phyloP scores from a whole-genome alignment of 345 rosid genomes.

The Alliaria petiolata region DNA sequence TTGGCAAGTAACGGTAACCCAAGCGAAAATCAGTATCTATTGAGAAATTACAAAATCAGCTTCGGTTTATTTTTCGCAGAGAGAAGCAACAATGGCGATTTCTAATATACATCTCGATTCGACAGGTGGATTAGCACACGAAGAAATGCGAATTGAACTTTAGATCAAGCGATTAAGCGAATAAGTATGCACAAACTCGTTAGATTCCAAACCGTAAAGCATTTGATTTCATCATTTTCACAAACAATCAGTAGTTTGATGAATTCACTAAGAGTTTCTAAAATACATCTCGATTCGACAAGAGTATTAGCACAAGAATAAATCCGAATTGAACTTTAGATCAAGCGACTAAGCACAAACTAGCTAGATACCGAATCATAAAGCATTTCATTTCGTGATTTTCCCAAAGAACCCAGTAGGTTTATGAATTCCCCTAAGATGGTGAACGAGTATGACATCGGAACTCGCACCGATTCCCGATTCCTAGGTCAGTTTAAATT shows the following conservation, averaged over 20 bases:
- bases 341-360: neutral
- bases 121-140: neutral
- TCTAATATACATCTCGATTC: no score
- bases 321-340: neutral
- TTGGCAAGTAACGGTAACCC: neutral
- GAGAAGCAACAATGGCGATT: neutral
- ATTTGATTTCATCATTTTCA: neutral
- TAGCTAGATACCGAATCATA: neutral
- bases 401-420: neutral
- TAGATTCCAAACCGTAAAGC: neutral
- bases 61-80: neutral
- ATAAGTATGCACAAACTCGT: neutral
- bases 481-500: neutral
- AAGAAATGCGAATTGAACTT: neutral
- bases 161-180: neutral
- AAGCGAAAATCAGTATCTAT: neutral
- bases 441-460: neutral
- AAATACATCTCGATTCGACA: neutral
- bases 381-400: neutral
- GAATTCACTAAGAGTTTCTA: neutral
- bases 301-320: neutral
- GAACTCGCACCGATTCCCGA: neutral
- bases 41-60: neutral
- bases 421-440: neutral
- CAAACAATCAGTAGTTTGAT: neutral